Base-by-base conservation (phyloP, 148 eudicot species). In the Camellia granthamiana region DNA sequence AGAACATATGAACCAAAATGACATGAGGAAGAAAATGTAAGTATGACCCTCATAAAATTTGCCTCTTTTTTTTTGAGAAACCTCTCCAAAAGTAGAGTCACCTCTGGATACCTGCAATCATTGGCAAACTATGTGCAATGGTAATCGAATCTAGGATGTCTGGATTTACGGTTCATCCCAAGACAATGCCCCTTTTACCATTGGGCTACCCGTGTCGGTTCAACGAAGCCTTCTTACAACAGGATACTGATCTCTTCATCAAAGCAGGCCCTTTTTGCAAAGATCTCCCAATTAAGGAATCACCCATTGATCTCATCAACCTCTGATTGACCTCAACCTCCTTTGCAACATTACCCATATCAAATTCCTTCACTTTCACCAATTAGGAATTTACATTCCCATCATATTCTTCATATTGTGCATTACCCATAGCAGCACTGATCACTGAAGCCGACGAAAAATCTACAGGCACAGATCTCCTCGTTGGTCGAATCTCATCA, bases 221-320 rank as follows among this genome's bases (percentile, higher is more conserved):
- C 30, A 80, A 83, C 18, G 86, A 81, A 54, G 85, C 81, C 58
- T 89, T 87, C 9, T 81, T 91, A 72, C 87, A 81, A 59, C 91
- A 88, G 9, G 95, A 92, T 74, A 83, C n/a, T 67, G 94, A 91
- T 80, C 94, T 84, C 78, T 84, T 81, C 76, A 88, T 73, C 42
- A 78, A 86, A 84, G 71, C 49, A 15, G 84, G 71, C 80, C 71
- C 88, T 60, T 72, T 83, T 51, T 83, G 83, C 69, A 63, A 23
- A 38, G 59, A 47, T 69, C 79, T 83, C 72, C 76, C 74, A 66
- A 74, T 63, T 43, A 78, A 80, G 66, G 78, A 77, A 77, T 76
- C 43, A 3, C 67, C 80, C 64, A 69, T 69, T 71, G 76, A 70
- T 76, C 15, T 71, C 7, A 15, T 8, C 62, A 67, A 41, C 52